Percentiles rank a stretch among this genome's conserved stretches.
These are phyloP conservation scores for Rhytidiadelphus loreus DNA, from an alignment of 225 moss, liverwort and hornwort species.

Conservation along the genomic window DNA sequence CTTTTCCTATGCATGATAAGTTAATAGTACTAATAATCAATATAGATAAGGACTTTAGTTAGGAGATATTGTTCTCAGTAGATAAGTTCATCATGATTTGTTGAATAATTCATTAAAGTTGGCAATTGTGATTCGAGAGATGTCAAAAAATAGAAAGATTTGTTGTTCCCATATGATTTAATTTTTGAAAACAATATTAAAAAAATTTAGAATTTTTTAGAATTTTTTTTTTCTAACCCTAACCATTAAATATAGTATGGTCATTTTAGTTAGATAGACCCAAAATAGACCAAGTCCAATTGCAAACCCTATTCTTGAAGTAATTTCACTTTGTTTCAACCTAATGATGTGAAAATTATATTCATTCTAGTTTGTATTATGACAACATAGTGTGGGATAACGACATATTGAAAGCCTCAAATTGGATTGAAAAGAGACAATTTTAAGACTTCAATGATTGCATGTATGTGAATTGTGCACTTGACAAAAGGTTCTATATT, in stretches of 20 bases:
- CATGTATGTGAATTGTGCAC: neutral
- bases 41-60: neutral
- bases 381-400: neutral
- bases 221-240: too few relatives aligned
- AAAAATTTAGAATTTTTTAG: too few relatives aligned
- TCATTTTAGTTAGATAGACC: neutral
- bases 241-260: fast-evolving
- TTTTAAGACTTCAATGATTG: neutral
- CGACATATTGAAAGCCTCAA: neutral
- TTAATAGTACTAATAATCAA: neutral
- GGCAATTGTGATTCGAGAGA: neutral
- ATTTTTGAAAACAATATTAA: too few relatives aligned
- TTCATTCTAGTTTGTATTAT: neutral
- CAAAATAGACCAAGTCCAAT: neutral
- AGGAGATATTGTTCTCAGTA: fast-evolving
- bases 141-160: neutral
- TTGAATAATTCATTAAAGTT: neutral
- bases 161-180: too few relatives aligned
- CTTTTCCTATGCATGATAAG: neutral
- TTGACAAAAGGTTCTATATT: neutral
- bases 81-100: fast-evolving
- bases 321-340: neutral
- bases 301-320: neutral
- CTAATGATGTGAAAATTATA: neutral
- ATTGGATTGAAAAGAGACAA: neutral